phyloP scores from a whole-genome alignment of 495 filamentous ascomycete species.

The Daldinia grandis region DNA sequence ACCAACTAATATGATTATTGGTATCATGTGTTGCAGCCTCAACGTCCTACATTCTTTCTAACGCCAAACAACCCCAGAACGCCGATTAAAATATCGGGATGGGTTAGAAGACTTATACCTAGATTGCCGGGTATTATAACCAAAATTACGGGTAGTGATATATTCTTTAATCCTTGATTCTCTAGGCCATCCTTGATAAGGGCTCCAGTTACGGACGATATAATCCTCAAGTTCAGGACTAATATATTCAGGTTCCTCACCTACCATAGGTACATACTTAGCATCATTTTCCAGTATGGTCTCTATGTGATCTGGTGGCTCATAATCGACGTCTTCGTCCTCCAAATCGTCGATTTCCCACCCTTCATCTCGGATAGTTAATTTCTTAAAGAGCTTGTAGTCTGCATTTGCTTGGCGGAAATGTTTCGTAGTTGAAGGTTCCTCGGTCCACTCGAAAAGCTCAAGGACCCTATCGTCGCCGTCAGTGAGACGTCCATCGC shows the following conservation, averaged over 20 bases:
- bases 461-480: slow-evolving; percentile 19
- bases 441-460: slow-evolving; percentile 21
- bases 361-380: neutral
- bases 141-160: slow-evolving; percentile 18
- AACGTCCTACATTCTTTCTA: neutral
- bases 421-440: neutral
- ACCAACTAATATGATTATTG: too few relatives aligned
- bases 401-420: slow-evolving; percentile 6
- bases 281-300: neutral
- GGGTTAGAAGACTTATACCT: neutral
- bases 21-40: too few relatives aligned
- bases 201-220: slow-evolving; percentile 20
- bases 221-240: slow-evolving; percentile 13
- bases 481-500: slow-evolving; percentile 11
- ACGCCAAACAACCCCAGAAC: neutral
- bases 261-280: neutral
- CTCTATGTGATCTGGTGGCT: neutral
- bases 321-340: neutral
- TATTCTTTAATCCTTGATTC: neutral
- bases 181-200: neutral
- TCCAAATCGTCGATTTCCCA: slow-evolving; percentile 20
- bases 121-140: neutral
- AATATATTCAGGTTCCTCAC: neutral
- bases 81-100: neutral
- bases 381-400: slow-evolving; percentile 24